Conservation (phyloP, 129 eudicot genomes). For the Flaveria robusta region DNA sequence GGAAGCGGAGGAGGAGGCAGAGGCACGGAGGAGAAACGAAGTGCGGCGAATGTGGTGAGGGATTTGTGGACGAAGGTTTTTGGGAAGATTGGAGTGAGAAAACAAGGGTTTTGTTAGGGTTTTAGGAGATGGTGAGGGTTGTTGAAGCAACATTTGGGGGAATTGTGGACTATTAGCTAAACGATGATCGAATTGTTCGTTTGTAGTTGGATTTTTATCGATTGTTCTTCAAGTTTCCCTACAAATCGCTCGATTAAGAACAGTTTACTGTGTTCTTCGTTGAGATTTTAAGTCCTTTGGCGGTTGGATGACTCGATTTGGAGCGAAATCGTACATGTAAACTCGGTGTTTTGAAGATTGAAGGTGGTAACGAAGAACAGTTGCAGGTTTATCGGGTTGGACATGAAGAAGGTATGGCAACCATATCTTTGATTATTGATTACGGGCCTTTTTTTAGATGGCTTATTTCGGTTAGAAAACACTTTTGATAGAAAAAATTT, state of each 20-base stretch:
- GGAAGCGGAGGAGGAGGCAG: constrained; percentile 42
- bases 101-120: constrained; percentile 44
- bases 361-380: background rate
- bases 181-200: background rate
- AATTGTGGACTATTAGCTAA: background rate
- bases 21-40: constrained; percentile 28
- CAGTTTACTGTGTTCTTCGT: background rate
- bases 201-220: background rate
- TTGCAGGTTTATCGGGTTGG: background rate
- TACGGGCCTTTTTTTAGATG: no score
- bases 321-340: background rate
- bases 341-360: no score
- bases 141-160: constrained; percentile 48
- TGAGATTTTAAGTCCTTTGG: background rate
- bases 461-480: no score
- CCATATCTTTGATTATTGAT: no score
- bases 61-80: constrained; percentile 24
- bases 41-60: constrained; percentile 37
- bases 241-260: background rate
- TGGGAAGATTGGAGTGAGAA: constrained; percentile 26
- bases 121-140: constrained; percentile 38
- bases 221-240: background rate
- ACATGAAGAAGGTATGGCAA: background rate
- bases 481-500: no score
- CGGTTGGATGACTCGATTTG: background rate